Evolutionary conservation across 23 red algal genomes (phyloP).

Genomic region (Gracilaria caudata): DNA sequence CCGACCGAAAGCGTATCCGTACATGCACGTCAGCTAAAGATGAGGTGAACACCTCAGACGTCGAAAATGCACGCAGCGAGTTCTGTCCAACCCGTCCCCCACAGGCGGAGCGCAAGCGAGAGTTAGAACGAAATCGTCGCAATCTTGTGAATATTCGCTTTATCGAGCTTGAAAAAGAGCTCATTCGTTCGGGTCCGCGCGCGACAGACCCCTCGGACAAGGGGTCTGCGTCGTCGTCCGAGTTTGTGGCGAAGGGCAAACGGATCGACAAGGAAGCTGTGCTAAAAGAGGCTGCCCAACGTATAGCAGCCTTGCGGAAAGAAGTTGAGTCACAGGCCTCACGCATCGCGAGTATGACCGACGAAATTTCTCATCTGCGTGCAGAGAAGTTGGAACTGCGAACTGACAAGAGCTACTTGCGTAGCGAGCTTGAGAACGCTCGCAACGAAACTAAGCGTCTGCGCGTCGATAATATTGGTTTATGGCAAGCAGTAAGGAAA

Average conservation of each 20-base stretch:
- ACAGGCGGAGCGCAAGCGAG: slow-evolving; percentile 73
- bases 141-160: slow-evolving; percentile 81
- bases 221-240: slow-evolving; percentile 1
- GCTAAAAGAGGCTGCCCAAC: slow-evolving; percentile 70
- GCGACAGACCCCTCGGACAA: background rate
- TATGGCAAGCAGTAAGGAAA: slow-evolving; percentile 66
- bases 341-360: slow-evolving; percentile 27
- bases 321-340: slow-evolving; percentile 32
- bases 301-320: slow-evolving; percentile 47
- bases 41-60: background rate
- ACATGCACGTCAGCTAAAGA: background rate
- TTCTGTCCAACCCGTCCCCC: slow-evolving; percentile 26
- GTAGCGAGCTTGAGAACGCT: slow-evolving; percentile 68
- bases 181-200: slow-evolving; percentile 22
- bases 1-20: slow-evolving; percentile 7
- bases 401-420: slow-evolving; percentile 72
- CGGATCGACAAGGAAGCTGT: slow-evolving; percentile 90
- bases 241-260: slow-evolving; percentile 38
- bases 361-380: slow-evolving; percentile 68
- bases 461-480: slow-evolving; percentile 64
- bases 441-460: slow-evolving; percentile 67
- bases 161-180: slow-evolving; percentile 65
- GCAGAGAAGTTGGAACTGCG: slow-evolving; percentile 79
- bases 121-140: slow-evolving; percentile 77
- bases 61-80: background rate